Evolutionary conservation across 2,329 filamentous ascomycete genomes (phyloP), one percentile per base, ranked within the genome.

Genomic region (Pyrenophora teres): DNA sequence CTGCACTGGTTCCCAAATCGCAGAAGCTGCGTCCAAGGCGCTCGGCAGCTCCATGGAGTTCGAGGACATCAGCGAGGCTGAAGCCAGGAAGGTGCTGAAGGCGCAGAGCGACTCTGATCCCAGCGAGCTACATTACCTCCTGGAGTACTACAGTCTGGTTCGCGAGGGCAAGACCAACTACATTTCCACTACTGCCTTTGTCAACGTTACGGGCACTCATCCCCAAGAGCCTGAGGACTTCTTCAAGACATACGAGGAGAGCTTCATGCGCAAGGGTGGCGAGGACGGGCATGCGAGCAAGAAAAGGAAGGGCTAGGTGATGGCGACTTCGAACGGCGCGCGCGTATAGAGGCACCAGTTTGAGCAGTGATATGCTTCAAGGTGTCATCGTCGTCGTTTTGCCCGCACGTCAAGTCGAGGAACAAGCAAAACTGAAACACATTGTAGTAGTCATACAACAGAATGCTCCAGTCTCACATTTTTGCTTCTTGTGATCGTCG

Each of bases 101-200:
- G 57, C 68, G 2, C 76, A 79, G 51, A 65, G 71, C 6, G 68
- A 65, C 4, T 62, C 59, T 30, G 70, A 76, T 47, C 59, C 67
- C 3, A 74, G 75, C 0, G 79, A 82, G 65, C 70, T 76, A 46
- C 59, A 80, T 60, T 80, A 79, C 56, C 59, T 82, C 5, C 73
- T 82, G 4, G 78, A 83, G 56, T 82, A 81, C 64, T 82, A 81
- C 66, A 77, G 76, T 37, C 69, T 82, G 7, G 79, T 82, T 8
- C 73, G 78, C 39, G 78, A 81, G 57, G 80, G 80, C 15, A 82
- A 81, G 71, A 80, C 79, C 0, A 82, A 81, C 63, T 82, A 81
- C 63, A 78, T 82, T 56, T 70, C 78, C 1, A 82, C 80, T 0
- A 77, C 74, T 3, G 75, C 78, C 0, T 82, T 81, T 57, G 75